Percentiles rank a stretch among this genome's conserved stretches.
phyloP scores from a whole-genome alignment of 805 yeast species.

The Candida railenensis region DNA sequence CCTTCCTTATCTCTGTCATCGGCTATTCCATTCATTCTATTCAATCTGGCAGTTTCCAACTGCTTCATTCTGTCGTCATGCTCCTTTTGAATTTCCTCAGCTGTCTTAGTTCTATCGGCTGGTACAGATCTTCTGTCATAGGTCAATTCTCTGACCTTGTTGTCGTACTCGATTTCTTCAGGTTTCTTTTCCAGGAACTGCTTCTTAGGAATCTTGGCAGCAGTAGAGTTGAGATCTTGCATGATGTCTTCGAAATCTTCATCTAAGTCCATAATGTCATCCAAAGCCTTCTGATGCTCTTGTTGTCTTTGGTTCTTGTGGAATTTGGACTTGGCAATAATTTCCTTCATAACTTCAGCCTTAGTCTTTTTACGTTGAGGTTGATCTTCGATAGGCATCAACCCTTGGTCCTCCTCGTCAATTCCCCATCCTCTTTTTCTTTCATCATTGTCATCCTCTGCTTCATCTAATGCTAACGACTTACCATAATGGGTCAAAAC shows the following conservation, averaged over 20 bases:
- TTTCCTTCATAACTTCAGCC: constrained; percentile 83
- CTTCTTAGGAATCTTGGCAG: constrained; percentile 13
- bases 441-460: constrained; percentile 35
- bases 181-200: constrained; percentile 32
- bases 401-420: constrained; percentile 34
- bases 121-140: constrained; percentile 78
- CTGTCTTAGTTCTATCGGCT: constrained; percentile 77
- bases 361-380: constrained; percentile 70
- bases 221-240: constrained; percentile 44
- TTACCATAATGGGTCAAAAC: constrained; percentile 80
- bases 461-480: constrained; percentile 56
- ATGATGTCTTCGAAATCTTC: constrained; percentile 72
- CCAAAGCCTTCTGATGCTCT: constrained; percentile 58
- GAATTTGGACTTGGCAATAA: constrained; percentile 78
- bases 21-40: constrained; percentile 71
- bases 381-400: constrained; percentile 22
- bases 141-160: constrained; percentile 62
- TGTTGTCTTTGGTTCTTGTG: constrained; percentile 75
- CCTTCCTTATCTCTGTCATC: constrained; percentile 52
- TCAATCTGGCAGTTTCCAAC: constrained; percentile 65
- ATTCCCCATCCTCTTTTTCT: constrained; percentile 26
- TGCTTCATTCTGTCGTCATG: constrained; percentile 57
- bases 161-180: constrained; percentile 57
- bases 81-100: constrained; percentile 64
- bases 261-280: constrained; percentile 64